Evolutionary conservation across 2,329 filamentous ascomycete species (phyloP), one percentile per base, ranked within the genome.

Genomic region (Pezicula neosporulosa): DNA sequence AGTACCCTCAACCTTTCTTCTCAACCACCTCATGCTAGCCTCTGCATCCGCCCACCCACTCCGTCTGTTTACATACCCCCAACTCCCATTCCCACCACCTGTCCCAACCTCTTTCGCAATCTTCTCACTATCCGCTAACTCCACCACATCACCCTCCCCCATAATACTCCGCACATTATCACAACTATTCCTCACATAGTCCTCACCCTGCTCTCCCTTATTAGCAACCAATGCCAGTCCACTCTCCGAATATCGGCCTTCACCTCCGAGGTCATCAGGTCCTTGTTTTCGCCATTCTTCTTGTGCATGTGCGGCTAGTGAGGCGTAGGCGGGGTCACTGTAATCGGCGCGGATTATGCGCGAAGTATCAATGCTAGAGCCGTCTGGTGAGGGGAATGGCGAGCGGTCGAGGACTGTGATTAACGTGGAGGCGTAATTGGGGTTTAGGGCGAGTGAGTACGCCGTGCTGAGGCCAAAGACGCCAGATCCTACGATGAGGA

Each of bases 1-100:
- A 1, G 63, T 65, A 7, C 58, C 52, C 33, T 61, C 57, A 18
- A 63, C 61, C 41, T 60, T 46, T 9, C 41, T 37, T 10, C 59
- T 77, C 15, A 89, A 67, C 76, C 81, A 88, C 42, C 74, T 68
- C 83, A 93, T 89, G 13, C 78, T 81, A 43, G 77, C 79, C 55
- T 85, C 85, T 0, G 90, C 89, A 65, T 96, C 80, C 2, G 87
- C 89, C 90, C 90, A 96, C 6, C 90, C 90, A 37, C 85, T 87
- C 27, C 77, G 75, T 48, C 77, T 76, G 67, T 96, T 95, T 49
- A 88, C 70, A 68, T 92, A 95, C 19, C 86, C 89, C 56, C 76
- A 83, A 56, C 76, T 77, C 13, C 83, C 89, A 28, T 76, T 77
- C 52, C 71, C 69, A 39, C 77, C 79, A 7, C 75, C 72, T 0